Conservation (phyloP, 305 asterid species). For the Vinca major region DNA sequence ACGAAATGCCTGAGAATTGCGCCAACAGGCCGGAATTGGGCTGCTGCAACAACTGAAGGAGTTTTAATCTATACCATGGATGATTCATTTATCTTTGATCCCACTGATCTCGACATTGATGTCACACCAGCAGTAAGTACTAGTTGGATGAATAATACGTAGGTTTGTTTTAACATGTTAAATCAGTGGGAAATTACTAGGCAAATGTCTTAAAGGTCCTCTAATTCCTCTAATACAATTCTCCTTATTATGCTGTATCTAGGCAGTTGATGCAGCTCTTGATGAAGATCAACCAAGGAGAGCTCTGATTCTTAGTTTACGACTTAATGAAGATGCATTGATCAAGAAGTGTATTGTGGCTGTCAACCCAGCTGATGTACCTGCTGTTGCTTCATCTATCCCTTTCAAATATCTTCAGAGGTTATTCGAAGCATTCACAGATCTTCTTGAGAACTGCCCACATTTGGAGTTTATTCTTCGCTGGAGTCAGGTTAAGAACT, state of each 20-base stretch:
- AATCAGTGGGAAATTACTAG: background rate
- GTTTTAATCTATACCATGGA: constrained; percentile 89
- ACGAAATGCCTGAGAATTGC: constrained; percentile 86
- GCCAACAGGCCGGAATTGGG: constrained; percentile 95
- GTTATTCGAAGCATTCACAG: constrained; percentile 73
- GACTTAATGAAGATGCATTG: constrained; percentile 74
- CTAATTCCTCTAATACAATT: constrained; percentile 13
- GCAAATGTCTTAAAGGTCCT: background rate
- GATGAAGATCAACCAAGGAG: constrained; percentile 50
- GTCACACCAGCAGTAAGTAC: constrained; percentile 90
- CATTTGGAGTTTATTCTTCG: constrained; percentile 82
- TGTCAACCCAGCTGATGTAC: constrained; percentile 62
- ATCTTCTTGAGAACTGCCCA: constrained; percentile 75
- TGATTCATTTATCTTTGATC: constrained; percentile 86
- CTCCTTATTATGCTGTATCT: constrained; percentile 13
- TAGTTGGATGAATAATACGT: background rate
- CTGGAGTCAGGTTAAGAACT: constrained; percentile 75
- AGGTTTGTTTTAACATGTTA: background rate
- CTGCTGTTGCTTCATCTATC: constrained; percentile 68
- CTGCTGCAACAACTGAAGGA: constrained; percentile 98
- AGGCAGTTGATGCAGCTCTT: constrained; percentile 87
- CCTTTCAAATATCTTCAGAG: constrained; percentile 78
- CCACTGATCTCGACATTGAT: constrained; percentile 94
- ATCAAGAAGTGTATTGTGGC: constrained; percentile 74
- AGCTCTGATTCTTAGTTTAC: constrained; percentile 84